Base-by-base conservation (phyloP, 2,329 filamentous ascomycete genomes). In the Colletotrichum eremochloae region DNA sequence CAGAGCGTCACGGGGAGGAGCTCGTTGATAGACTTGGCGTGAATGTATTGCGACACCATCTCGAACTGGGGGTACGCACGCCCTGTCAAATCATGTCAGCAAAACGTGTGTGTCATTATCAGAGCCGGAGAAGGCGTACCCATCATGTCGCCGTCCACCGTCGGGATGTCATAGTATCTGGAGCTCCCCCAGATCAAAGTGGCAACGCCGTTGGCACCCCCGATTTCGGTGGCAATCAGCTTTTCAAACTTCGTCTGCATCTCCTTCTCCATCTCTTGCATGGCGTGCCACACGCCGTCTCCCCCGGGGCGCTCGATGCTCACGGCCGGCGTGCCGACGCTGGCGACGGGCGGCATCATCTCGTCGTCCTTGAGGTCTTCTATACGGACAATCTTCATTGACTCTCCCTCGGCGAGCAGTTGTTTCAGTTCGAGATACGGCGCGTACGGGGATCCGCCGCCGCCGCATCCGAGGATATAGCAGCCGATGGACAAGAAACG, bases 151-250 rank as follows among this genome's bases (percentile, higher is more conserved):
- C 76, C 81, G 61, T 84, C 82, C 1, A 84, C 76, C 7, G 78
- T 76, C 0, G 81, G 80, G 3, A 79, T 73, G 55, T 81, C 78
- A 48, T 84, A 83, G 48, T 76, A 77, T 14, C 74, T 72, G 4
- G 77, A 84, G 77, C 72, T 82, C 73, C 67, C 83, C 78, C 67
- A 83, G 77, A 75, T 82, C 79, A 77, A 82, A 38, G 72, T 82
- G 76, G 76, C 81, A 9, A 88, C 78, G 0, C 87, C 87, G 71
- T 90, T 89, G 4, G 84, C 83, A 1, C 87, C 87, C 0, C 88
- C 88, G 53, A 90, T 89, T 71, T 80, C 78, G 2, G 77, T 73
- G 6, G 74, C 71, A 12, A 78, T 72, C 9, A 77, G 65, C 8
- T 71, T 68, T 53, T 74, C 67, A 14, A 70, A 71, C 57, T 31